Evolutionary conservation across 495 filamentous ascomycete genomes (phyloP), one percentile per base, ranked within the genome.

Genomic region (Aspergillus egyptiacus): DNA sequence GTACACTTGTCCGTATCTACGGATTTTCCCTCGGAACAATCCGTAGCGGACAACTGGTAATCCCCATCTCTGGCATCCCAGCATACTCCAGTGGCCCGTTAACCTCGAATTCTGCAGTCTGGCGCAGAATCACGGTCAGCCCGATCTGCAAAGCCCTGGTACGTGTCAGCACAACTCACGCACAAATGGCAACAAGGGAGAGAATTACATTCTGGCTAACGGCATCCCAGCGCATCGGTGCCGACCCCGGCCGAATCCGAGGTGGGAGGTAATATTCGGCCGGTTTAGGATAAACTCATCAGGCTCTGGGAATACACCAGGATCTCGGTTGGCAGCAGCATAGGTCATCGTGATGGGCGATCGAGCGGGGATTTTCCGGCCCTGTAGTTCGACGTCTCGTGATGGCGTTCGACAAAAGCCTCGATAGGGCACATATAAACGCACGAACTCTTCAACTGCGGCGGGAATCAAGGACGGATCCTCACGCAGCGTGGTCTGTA

Each of bases 201-300:
- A 9, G 10, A 23, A 30, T 15, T 36, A 35, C 43, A 46, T 34
- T 14, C 43, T 46, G 0, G 43, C 43, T 19, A 46, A 35, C 18
- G 30, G 43, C 43, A 46, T 46, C 31, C 43, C 30, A 5, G 30
- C 30, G n/a, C 43, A 46, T 6, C 43, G 43, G 25, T 46, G 43
- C 15, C 43, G 11, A 11, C 43, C 43, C 5, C 30, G 28, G 2
- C 43, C 43, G 15, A 46, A 46, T n/a, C 43, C 43, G 6, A 25
- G 32, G 19, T 46, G 43, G 2, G 28, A 25, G 5, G 43, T 35
- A 20, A 46, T 46, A 24, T 46, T 35, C 18, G 30, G 30, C 9
- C 43, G 28, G 22, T 35, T n/a, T 1, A 46, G 31, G 4, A 46
- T 15, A 34, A 46, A 35, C 18, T 34, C 43, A 35, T 46, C 31